Base-by-base conservation (phyloP, 2,329 filamentous ascomycete species). In the Celoporthe dispersa region DNA sequence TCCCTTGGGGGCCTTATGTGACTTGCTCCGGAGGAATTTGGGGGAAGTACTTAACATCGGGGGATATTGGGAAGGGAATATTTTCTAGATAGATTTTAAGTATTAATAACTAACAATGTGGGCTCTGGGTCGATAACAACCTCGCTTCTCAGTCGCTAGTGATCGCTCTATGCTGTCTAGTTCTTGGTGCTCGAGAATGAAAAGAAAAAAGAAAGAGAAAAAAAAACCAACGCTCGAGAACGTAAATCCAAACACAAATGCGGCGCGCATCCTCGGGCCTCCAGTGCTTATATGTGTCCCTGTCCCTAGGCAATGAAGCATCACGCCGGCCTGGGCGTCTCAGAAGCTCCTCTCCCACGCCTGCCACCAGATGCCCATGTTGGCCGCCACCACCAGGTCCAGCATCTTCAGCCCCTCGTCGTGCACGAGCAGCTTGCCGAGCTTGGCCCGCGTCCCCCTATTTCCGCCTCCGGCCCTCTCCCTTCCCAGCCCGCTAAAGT, bases 331-430 rank as follows among this genome's bases (percentile, higher is more conserved):
- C 2, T 62, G 2, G 16, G 25, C 4, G 12, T 2, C 25, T 33
- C 35, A 78, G 41, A 79, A 82, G 77, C 81, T 84, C 75, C 82
- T 85, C 75, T 93, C 91, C 87, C 94, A 98, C 4, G 92, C 90
- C 75, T 90, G 90, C 94, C 95, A 98, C 93, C 94, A 99, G 22
- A 98, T 83, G 1, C 92, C 94, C 81, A 99, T 88, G 77, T 97
- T 98, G 14, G 94, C 92, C 4, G 95, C 93, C 28, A 99, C 93
- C 0, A 97, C 84, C 70, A 99, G 80, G 83, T 99, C 96, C 76
- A 98, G 81, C 95, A 99, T 98, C 83, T 97, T 97, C 73, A 97
- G 82, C 0, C 96, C 96, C 76, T 97, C 94, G 68, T 95, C 90
- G 75, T 94, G 89, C 51, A 99, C 87, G 66, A 98, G 94, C 66